These are phyloP conservation scores for Flaveria robusta DNA, from an alignment of 129 eudicot species.

Conservation along the genomic window DNA sequence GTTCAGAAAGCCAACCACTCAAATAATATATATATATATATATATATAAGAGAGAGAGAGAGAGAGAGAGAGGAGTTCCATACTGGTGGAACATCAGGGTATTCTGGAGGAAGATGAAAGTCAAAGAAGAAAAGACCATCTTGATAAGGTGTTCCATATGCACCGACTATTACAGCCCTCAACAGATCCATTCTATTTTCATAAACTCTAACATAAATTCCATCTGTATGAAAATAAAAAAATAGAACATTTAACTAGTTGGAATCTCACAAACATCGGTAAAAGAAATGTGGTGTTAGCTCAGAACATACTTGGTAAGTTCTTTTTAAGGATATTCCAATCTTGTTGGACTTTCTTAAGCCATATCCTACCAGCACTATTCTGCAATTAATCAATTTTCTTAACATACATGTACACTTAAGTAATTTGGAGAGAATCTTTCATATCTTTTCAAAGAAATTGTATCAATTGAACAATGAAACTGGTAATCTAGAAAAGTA, in stretches of 20 bases:
- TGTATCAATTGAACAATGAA: not conserved
- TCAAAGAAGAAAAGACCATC: constrained; percentile 98
- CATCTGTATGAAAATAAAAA: constrained; percentile 50
- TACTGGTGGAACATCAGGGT: constrained; percentile 98
- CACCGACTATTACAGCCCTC: constrained; percentile 95
- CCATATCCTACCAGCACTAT: constrained; percentile 79
- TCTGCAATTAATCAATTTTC: constrained; percentile 44
- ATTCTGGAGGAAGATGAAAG: constrained; percentile 94
- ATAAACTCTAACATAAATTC: constrained; percentile 85
- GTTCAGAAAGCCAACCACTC: too few species aligned
- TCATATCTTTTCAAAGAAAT: not conserved
- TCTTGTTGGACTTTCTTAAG: constrained; percentile 95
- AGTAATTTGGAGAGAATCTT: not conserved
- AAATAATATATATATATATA: too few species aligned
- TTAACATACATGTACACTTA: not conserved
- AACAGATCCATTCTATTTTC: constrained; percentile 98
- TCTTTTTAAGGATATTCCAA: constrained; percentile 92
- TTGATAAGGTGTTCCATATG: constrained; percentile 99
- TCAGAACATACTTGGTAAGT: constrained; percentile 69
- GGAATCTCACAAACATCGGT: not conserved
- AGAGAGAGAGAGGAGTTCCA: constrained; percentile 29
- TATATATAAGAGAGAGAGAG: not conserved
- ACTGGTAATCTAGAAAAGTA: not conserved
- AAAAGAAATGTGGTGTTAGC: not conserved
- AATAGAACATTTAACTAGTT: constrained; percentile 11